These are phyloP conservation scores for Podospora comata DNA, from an alignment of 495 filamentous ascomycete species.

Conservation along the genomic window DNA sequence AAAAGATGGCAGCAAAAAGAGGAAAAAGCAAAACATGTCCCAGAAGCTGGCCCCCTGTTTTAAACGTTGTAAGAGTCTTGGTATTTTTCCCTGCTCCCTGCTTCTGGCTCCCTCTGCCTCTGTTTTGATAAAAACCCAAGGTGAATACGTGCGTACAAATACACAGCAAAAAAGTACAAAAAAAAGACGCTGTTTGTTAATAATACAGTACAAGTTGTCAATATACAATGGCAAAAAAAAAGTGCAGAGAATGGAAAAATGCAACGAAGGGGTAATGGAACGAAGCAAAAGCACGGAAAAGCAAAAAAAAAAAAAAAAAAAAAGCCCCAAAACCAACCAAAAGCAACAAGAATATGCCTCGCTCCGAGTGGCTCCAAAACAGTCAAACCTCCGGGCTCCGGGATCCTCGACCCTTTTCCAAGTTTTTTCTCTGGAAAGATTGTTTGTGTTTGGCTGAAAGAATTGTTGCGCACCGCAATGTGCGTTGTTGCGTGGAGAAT, in stretches of 20 bases:
- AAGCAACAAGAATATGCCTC: slow-evolving; percentile 8
- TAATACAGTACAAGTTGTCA: slow-evolving; percentile 2
- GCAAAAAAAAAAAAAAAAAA: slow-evolving; percentile 5
- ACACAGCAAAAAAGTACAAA: neutral
- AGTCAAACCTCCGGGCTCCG: neutral
- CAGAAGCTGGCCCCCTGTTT: slow-evolving; percentile 8
- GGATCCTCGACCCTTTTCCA: neutral
- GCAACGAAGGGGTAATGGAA: slow-evolving; percentile 5
- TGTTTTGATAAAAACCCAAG: neutral
- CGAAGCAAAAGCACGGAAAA: neutral
- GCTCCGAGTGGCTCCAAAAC: neutral
- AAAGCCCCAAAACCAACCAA: slow-evolving; percentile 8
- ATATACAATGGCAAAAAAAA: slow-evolving; percentile 11
- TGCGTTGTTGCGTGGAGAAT: neutral
- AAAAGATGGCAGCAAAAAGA: neutral
- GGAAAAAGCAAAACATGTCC: slow-evolving; percentile 7
- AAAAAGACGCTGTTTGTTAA: neutral
- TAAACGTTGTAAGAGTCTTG: neutral
- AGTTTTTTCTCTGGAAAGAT: neutral
- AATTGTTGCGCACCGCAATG: slow-evolving; percentile 11
- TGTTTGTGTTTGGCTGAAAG: neutral
- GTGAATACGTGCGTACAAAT: slow-evolving; percentile 1
- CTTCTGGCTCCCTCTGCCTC: neutral
- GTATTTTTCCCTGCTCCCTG: neutral
- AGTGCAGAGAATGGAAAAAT: slow-evolving; percentile 14